These are phyloP conservation scores for Backusella australiensis DNA, from an alignment of 192 early-diverging fungal species.

Conservation along the genomic window DNA sequence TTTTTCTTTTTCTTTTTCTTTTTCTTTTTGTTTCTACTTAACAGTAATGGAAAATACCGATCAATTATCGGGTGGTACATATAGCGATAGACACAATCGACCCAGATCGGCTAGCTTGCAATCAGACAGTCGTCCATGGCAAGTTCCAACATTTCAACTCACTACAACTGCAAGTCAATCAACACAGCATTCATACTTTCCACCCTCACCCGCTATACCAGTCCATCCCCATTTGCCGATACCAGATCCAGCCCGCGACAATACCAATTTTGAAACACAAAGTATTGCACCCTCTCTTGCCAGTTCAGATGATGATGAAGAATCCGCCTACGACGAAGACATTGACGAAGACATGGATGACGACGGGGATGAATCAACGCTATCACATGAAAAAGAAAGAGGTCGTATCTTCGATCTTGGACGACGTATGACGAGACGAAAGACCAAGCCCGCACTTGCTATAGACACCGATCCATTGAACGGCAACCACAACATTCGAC, in stretches of 20 bases:
- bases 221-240: not conserved
- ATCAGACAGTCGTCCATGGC: not conserved
- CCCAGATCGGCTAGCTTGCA: not conserved
- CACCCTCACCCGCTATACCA: not conserved
- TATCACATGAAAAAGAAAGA: conserved; percentile 1
- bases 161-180: not conserved
- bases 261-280: not conserved
- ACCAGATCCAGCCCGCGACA: not conserved
- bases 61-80: not conserved
- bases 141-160: not conserved
- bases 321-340: not conserved
- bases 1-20: not conserved
- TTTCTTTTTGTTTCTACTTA: not conserved
- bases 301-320: not conserved
- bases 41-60: not conserved
- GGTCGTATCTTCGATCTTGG: not conserved
- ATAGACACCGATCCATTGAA: not conserved
- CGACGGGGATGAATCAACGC: not conserved
- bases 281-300: not conserved
- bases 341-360: not conserved
- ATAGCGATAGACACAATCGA: not conserved
- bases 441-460: not conserved
- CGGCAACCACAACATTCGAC: not conserved
- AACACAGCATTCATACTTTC: not conserved
- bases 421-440: not conserved